Evolutionary conservation across 2,329 filamentous ascomycete species (phyloP).

Genomic region (Ramichloridium luteum): DNA sequence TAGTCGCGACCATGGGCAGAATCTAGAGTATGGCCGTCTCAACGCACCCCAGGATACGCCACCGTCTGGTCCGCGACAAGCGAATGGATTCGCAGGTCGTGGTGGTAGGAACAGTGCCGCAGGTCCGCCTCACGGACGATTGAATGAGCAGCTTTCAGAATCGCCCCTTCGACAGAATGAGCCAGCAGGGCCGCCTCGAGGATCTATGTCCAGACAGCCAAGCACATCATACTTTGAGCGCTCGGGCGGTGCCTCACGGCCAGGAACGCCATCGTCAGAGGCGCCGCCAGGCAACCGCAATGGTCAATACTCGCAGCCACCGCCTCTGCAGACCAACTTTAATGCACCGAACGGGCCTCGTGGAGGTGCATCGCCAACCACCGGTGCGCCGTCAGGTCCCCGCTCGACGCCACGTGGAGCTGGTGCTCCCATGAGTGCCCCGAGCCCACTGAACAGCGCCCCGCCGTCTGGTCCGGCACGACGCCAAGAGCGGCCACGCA

Average conservation of each 20-base stretch:
- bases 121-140: no score
- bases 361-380: constrained; percentile 17
- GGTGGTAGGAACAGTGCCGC: constrained; percentile 26
- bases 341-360: constrained; percentile 13
- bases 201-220: constrained; percentile 7
- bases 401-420: constrained; percentile 20
- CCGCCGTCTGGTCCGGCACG: constrained; percentile 22
- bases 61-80: constrained; percentile 43
- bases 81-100: constrained; percentile 27
- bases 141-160: no score
- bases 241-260: background rate
- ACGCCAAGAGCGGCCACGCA: constrained; percentile 9
- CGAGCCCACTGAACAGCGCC: constrained; percentile 14
- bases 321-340: constrained; percentile 18
- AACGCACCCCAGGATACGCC: constrained; percentile 35
- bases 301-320: constrained; percentile 15
- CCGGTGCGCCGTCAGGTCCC: constrained; percentile 20
- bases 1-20: constrained; percentile 29
- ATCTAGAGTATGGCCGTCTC: constrained; percentile 37
- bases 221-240: constrained; percentile 1
- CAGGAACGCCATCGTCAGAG: no score
- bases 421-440: constrained; percentile 3
- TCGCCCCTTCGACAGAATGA: no score
- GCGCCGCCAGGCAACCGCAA: constrained; percentile 7
- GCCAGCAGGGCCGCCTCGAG: constrained; percentile 7